A percentile compares a stretch with the other conserved stretches of the same genome.
Evolutionary conservation across 352 stramenopile genomes (phyloP).

Genomic region (Pythium coloratum): DNA sequence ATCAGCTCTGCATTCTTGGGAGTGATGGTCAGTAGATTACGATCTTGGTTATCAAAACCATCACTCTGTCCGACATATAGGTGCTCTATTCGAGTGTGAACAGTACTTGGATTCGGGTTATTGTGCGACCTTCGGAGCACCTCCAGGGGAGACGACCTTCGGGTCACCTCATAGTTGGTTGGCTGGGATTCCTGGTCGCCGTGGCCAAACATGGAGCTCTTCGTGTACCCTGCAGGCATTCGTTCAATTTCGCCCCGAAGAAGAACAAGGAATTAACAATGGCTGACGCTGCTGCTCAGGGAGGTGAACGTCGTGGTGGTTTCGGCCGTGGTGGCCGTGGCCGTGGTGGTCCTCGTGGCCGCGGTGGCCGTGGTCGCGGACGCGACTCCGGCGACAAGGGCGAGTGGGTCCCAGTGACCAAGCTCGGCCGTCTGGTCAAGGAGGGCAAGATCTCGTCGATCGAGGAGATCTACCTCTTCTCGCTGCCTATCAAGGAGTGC

Average conservation of each 20-base stretch:
- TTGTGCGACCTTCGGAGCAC: constrained; percentile 11
- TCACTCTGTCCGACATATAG: not conserved
- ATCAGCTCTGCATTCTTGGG: not conserved
- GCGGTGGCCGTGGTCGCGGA: constrained; percentile 87
- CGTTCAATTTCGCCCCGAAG: constrained; percentile 83
- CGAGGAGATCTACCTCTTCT: constrained; percentile 99
- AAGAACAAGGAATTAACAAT: constrained; percentile 69
- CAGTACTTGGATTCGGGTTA: not conserved
- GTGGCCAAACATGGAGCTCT: constrained; percentile 6
- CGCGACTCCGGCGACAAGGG: constrained; percentile 90
- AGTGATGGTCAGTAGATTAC: constrained; percentile 20
- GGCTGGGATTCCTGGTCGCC: constrained; percentile 6
- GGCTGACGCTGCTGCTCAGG: constrained; percentile 68
- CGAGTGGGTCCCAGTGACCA: constrained; percentile 99
- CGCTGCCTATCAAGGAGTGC: constrained; percentile 99
- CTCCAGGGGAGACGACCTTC: constrained; percentile 13
- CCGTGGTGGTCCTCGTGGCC: constrained; percentile 77
- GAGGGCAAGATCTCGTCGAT: constrained; percentile 99
- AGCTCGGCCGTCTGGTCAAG: constrained; percentile 99
- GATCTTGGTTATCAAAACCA: not conserved
- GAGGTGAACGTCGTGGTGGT: constrained; percentile 91
- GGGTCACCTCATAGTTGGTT: constrained; percentile 21
- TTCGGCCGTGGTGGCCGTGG: constrained; percentile 91
- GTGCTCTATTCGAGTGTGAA: not conserved
- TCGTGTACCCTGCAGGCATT: constrained; percentile 38